Conservation (phyloP, 352 stramenopile genomes). For the Globisporangium perplexum region DNA sequence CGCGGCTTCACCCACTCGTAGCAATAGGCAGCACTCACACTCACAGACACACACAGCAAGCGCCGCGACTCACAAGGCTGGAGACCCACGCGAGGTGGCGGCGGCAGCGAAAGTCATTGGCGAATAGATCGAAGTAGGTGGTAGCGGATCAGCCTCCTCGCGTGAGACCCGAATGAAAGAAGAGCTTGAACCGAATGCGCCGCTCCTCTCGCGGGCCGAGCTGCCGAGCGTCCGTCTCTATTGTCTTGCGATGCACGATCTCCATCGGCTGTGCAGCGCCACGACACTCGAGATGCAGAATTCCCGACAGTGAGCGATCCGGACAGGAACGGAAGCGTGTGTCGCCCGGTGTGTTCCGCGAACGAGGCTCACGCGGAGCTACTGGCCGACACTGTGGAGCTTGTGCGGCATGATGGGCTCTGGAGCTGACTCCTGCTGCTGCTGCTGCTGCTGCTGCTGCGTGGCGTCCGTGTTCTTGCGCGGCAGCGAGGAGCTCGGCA, state of each 20-base stretch:
- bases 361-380: neutral
- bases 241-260: neutral
- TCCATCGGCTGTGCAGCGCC: too few species aligned
- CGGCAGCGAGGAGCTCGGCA: slow-evolving; percentile 16
- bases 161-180: neutral
- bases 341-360: too few species aligned
- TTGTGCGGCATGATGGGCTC: slow-evolving; percentile 6
- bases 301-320: too few species aligned
- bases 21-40: neutral
- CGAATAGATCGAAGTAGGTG: neutral
- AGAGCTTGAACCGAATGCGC: neutral
- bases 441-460: too few species aligned
- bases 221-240: neutral
- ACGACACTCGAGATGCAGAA: too few species aligned
- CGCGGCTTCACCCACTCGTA: neutral
- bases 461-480: slow-evolving; percentile 9
- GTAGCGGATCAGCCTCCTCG: neutral
- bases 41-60: neutral
- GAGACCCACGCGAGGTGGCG: neutral
- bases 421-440: neutral
- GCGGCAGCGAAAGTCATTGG: neutral
- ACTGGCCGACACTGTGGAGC: slow-evolving; percentile 3
- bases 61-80: neutral
- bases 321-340: too few species aligned
- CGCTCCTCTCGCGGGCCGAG: too few species aligned